Base-by-base conservation (phyloP, 306 rosid species). In the Cucurbita pepo region DNA sequence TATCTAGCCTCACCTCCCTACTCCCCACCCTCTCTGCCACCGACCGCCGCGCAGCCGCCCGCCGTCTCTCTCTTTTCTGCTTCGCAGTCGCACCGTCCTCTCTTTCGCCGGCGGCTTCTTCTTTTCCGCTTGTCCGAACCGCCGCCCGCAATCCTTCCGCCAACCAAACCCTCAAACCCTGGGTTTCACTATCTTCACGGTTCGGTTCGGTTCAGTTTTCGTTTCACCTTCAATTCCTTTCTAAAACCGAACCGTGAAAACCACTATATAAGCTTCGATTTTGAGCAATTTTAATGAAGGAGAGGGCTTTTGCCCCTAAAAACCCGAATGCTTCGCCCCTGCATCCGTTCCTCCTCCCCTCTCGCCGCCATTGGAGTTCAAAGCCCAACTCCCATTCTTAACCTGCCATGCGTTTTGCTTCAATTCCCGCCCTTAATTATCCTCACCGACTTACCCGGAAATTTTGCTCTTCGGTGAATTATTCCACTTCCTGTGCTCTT, bases 401-500 rank as follows among this genome's bases (percentile, higher is more conserved):
- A 57, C 51, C 75, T 14, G 78, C 69, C 5, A 77, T 76, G 77
- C 80, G 50, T 52, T 78, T 53, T 70, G 56, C 76, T 71, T 51
- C 65, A 19, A n/a, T 67, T 51, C 44, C 69, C 47, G 6, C 47
- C 6, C 40, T 40, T 47, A 58, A 77, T 56, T 25, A 43, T 56
- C 47, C 48, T 38, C 52, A 63, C 59, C 71, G 66, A 71, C 44
- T 78, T 74, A 2, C 38, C 40, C 82, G 78, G 75, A 59, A 22
- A 51, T 52, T 55, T 53, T 18, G 48, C 60, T 14, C 50, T 21
- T 54, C 75, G 41, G 59, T 48, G 25, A 75, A 34, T 10, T 72
- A 79, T 72, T 84, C 82, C 73, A 40, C 83, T 1, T 73, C 69
- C 19, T 48, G 52, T 69, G 85, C 85, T 56, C 72, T 82, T 43